A percentile compares a stretch with the other conserved stretches of the same genome.
These are phyloP conservation scores for Glaciozyma martinii DNA, from an alignment of 768 basidiomycete species.

Conservation along the genomic window DNA sequence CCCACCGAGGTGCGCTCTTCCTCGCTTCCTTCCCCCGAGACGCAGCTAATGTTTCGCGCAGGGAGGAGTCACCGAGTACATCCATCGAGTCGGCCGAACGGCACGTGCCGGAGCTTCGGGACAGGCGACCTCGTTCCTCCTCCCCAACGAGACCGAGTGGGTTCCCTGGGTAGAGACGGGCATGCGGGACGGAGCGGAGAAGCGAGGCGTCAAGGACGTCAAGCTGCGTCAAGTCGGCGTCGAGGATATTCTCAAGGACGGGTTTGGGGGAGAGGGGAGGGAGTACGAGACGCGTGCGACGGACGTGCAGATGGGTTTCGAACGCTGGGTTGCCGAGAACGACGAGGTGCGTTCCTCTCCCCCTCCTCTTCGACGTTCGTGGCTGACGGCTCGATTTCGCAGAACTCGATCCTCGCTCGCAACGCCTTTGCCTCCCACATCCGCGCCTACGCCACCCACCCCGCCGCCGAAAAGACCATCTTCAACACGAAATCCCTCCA, in stretches of 20 bases:
- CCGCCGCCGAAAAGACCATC: conserved; percentile 85
- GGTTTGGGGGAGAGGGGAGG: conserved; percentile 70
- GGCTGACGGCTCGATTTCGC: neutral
- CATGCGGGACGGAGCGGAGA: conserved; percentile 54
- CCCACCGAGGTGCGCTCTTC: conserved; percentile 63
- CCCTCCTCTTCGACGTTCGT: neutral
- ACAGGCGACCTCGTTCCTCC: conserved; percentile 87
- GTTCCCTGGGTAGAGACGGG: conserved; percentile 76
- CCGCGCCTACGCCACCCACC: conserved; percentile 95
- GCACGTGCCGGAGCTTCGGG: conserved; percentile 93
- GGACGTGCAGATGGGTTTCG: conserved; percentile 88
- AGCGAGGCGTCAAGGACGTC: conserved; percentile 28
- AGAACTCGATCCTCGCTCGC: conserved; percentile 72
- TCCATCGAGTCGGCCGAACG: conserved; percentile 93
- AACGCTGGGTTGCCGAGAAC: conserved; percentile 73
- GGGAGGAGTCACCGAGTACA: conserved; percentile 89
- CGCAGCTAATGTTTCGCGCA: neutral
- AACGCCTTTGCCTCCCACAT: conserved; percentile 85
- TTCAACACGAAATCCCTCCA: conserved; percentile 94
- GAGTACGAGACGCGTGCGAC: conserved; percentile 87
- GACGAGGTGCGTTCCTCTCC: conserved; percentile 53
- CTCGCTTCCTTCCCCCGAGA: neutral
- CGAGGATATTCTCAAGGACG: conserved; percentile 62
- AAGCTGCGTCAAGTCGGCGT: conserved; percentile 53
- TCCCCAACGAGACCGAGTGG: conserved; percentile 81